phyloP scores from a whole-genome alignment of 1,139 yeast species.

The Candida sojae region DNA sequence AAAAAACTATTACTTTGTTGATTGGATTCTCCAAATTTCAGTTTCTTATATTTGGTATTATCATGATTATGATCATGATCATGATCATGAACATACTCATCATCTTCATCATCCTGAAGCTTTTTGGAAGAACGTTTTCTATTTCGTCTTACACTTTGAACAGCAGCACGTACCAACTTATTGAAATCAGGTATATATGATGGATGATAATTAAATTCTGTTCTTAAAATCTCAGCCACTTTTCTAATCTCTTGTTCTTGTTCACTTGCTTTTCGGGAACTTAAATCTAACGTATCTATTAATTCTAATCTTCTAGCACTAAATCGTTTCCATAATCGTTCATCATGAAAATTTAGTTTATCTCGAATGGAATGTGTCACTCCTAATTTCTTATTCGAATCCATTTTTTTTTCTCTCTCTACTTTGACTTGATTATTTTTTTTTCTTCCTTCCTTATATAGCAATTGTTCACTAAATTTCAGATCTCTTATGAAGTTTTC shows the following conservation, averaged over 20 bases:
- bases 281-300: conserved; percentile 76
- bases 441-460: not conserved
- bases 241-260: conserved; percentile 79
- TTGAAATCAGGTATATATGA: conserved; percentile 73
- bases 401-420: not conserved
- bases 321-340: conserved; percentile 82
- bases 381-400: conserved; percentile 39
- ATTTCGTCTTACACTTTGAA: conserved; percentile 61
- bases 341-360: conserved; percentile 76
- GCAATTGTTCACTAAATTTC: too few relatives aligned
- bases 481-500: too few relatives aligned
- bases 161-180: conserved; percentile 87
- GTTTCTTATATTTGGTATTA: not conserved
- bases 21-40: not conserved
- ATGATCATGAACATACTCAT: conserved; percentile 1
- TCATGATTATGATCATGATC: conserved; percentile 1
- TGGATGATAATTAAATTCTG: conserved; percentile 71
- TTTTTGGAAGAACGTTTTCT: conserved; percentile 43
- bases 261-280: conserved; percentile 84
- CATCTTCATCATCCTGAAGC: conserved; percentile 8
- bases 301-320: conserved; percentile 85
- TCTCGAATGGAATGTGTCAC: conserved; percentile 79
- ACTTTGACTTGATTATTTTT: not conserved
- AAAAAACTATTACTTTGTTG: conserved; percentile 21
- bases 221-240: conserved; percentile 74